These are phyloP conservation scores for Telfairia occidentalis DNA, from an alignment of 331 rosid species.

Conservation along the genomic window DNA sequence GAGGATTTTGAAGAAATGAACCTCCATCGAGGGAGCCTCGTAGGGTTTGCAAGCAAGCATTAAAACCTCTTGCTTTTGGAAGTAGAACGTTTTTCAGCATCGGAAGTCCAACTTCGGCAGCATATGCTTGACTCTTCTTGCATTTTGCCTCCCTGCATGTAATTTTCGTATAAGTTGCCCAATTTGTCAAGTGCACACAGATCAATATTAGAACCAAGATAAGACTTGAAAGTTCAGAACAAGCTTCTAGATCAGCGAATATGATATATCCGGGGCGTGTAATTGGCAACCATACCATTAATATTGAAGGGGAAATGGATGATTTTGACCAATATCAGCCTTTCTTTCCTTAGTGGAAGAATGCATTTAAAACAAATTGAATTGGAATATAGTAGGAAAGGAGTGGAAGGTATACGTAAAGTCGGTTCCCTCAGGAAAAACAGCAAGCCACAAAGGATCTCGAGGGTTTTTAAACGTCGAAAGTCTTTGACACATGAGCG, in stretches of 20 bases:
- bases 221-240: background rate
- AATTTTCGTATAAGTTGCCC: background rate
- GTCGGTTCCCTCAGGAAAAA: constrained; percentile 99
- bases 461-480: constrained; percentile 47
- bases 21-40: constrained; percentile 81
- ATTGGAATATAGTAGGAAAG: constrained; percentile 13
- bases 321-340: background rate
- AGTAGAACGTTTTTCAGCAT: constrained; percentile 63
- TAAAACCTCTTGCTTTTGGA: constrained; percentile 86
- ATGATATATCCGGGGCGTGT: background rate
- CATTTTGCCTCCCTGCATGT: constrained; percentile 61
- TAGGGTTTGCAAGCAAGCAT: constrained; percentile 67
- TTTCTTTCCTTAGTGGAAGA: background rate
- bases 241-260: background rate
- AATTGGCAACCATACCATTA: constrained; percentile 2
- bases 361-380: constrained; percentile 7
- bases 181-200: background rate
- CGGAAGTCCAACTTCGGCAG: constrained; percentile 70
- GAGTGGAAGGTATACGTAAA: constrained; percentile 46
- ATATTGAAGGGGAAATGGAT: background rate
- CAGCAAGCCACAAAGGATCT: constrained; percentile 78
- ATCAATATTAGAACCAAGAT: background rate
- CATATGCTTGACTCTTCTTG: constrained; percentile 44
- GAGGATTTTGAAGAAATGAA: constrained; percentile 14
- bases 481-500: constrained; percentile 37